Conservation (phyloP, 2,329 filamentous ascomycete genomes). For the Huntiella moniliformis region DNA sequence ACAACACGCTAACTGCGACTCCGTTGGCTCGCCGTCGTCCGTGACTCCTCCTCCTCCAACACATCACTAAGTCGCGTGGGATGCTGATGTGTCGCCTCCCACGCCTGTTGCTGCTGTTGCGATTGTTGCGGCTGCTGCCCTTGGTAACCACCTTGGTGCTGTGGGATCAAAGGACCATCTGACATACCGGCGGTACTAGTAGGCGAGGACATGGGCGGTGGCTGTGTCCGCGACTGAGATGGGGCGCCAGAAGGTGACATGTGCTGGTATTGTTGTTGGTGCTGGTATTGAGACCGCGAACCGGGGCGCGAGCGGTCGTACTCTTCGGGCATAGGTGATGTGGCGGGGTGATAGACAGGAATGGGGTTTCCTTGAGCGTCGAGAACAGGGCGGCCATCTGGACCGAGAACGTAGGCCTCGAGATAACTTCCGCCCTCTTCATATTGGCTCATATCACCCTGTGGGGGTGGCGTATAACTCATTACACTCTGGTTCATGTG, state of each 20-base stretch:
- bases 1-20: constrained; percentile 22
- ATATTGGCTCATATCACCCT: constrained; percentile 5
- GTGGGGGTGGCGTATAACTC: constrained; percentile 12
- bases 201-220: constrained; percentile 4
- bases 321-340: constrained; percentile 7
- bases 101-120: not conserved
- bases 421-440: constrained; percentile 7
- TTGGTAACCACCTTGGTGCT: not conserved
- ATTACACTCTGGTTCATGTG: constrained; percentile 2
- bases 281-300: constrained; percentile 19
- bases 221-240: constrained; percentile 15
- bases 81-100: constrained; percentile 56
- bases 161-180: constrained; percentile 1
- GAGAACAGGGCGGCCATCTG: constrained; percentile 12
- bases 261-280: constrained; percentile 8
- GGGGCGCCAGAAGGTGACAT: constrained; percentile 3
- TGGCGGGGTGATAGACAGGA: constrained; percentile 5
- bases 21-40: constrained; percentile 49
- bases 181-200: constrained; percentile 3
- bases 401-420: constrained; percentile 16
- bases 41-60: constrained; percentile 65
- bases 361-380: constrained; percentile 15
- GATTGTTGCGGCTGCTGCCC: not conserved
- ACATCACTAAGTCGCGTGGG: constrained; percentile 80
- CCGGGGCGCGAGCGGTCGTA: constrained; percentile 18